These are phyloP conservation scores for Coprinopsis marcescibilis DNA, from an alignment of 768 basidiomycete genomes.

Conservation along the genomic window DNA sequence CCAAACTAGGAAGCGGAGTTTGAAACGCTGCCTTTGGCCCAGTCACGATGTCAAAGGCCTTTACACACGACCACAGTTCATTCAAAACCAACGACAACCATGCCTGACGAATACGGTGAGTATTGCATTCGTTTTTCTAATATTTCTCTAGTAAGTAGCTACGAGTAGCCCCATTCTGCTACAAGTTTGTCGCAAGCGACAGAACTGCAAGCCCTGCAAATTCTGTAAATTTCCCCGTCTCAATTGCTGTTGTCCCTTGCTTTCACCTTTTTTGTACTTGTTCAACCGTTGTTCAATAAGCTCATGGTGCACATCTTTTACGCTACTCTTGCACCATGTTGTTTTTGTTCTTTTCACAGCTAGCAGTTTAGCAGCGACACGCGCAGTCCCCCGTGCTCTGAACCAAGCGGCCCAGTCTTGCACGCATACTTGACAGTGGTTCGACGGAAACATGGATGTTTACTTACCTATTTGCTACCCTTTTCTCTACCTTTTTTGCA, in stretches of 20 bases:
- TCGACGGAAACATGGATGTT: slow-evolving; percentile 11
- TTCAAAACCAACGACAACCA: slow-evolving; percentile 29
- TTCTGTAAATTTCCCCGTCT: slow-evolving; percentile 3
- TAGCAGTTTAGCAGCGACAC: slow-evolving; percentile 41
- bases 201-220: background rate
- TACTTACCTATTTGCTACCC: slow-evolving; percentile 44
- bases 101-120: slow-evolving; percentile 56
- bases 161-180: slow-evolving; percentile 3
- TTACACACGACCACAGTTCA: slow-evolving; percentile 9
- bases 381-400: no score
- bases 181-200: background rate
- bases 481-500: slow-evolving; percentile 35
- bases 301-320: slow-evolving; percentile 57
- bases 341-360: slow-evolving; percentile 45
- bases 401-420: no score
- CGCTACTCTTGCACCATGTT: slow-evolving; percentile 44
- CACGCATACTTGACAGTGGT: background rate
- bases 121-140: slow-evolving; percentile 21
- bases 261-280: slow-evolving; percentile 19
- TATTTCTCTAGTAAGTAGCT: slow-evolving; percentile 18
- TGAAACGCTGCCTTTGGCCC: slow-evolving; percentile 23
- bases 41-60: slow-evolving; percentile 11
- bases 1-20: slow-evolving; percentile 28
- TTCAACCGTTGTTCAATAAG: slow-evolving; percentile 38
- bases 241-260: no score